A percentile compares a stretch with the other conserved stretches of the same genome.
phyloP scores from a whole-genome alignment of 2,329 filamentous ascomycete species.

The Colletotrichum siamense region DNA sequence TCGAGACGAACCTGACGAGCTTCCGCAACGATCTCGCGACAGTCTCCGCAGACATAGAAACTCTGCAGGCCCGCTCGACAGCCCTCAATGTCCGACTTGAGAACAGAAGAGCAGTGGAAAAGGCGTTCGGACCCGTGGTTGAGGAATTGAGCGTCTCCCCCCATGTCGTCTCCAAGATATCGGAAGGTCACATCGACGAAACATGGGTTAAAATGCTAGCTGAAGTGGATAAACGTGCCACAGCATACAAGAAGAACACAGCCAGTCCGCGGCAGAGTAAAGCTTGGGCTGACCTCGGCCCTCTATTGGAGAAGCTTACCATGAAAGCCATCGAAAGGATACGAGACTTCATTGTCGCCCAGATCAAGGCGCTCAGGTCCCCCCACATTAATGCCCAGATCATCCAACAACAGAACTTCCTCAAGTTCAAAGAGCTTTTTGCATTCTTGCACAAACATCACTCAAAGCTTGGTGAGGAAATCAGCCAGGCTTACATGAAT shows the following conservation, averaged over 20 bases:
- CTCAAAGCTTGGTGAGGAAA: constrained; percentile 83
- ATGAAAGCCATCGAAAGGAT: constrained; percentile 88
- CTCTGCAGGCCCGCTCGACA: constrained; percentile 83
- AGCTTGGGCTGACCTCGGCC: constrained; percentile 82
- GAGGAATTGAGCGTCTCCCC: constrained; percentile 93
- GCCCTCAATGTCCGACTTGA: constrained; percentile 84
- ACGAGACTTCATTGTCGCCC: constrained; percentile 89
- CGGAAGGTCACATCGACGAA: constrained; percentile 89
- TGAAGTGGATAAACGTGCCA: constrained; percentile 82
- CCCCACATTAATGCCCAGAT: constrained; percentile 97
- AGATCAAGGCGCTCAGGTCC: constrained; percentile 92
- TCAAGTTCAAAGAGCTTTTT: constrained; percentile 88
- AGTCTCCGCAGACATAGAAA: constrained; percentile 95
- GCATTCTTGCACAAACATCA: constrained; percentile 85
- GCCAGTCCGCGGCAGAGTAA: constrained; percentile 70
- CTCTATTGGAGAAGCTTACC: constrained; percentile 82
- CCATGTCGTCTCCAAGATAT: constrained; percentile 80
- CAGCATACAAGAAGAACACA: constrained; percentile 71
- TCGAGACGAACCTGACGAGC: constrained; percentile 89
- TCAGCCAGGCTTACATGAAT: constrained; percentile 92
- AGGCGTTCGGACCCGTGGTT: constrained; percentile 83
- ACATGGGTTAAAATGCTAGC: constrained; percentile 83
- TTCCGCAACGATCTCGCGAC: constrained; percentile 92
- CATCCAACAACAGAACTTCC: constrained; percentile 90
- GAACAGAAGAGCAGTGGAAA: constrained; percentile 89